These are phyloP conservation scores for Pyrenula massariospora DNA, from an alignment of 495 filamentous ascomycete genomes.

Conservation along the genomic window DNA sequence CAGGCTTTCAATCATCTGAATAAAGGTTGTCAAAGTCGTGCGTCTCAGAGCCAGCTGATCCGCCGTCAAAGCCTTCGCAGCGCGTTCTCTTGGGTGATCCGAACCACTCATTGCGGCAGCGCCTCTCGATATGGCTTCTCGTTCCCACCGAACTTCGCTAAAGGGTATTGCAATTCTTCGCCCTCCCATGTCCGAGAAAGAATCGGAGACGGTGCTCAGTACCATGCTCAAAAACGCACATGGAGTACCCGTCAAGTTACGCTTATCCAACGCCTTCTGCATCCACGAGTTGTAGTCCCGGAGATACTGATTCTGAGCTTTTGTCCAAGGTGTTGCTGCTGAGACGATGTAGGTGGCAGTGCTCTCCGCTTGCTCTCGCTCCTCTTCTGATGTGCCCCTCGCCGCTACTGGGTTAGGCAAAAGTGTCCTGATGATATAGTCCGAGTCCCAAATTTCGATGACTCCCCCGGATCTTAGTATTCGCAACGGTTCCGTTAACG, in stretches of 20 bases:
- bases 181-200: conserved; percentile 55
- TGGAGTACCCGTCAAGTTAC: conserved; percentile 60
- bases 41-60: conserved; percentile 65
- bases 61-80: conserved; percentile 43
- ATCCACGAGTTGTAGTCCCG: conserved; percentile 77
- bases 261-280: conserved; percentile 59
- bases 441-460: conserved; percentile 79
- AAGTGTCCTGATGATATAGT: conserved; percentile 65
- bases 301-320: conserved; percentile 70
- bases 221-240: conserved; percentile 69
- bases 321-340: conserved; percentile 67
- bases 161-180: conserved; percentile 77
- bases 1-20: conserved; percentile 77
- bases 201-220: conserved; percentile 68
- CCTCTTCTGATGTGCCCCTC: conserved; percentile 36
- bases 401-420: conserved; percentile 61
- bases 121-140: conserved; percentile 34
- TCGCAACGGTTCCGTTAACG: conserved; percentile 68
- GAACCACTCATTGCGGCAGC: background rate
- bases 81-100: conserved; percentile 4
- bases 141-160: conserved; percentile 80
- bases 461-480: conserved; percentile 68
- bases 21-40: conserved; percentile 69
- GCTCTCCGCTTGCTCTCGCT: conserved; percentile 47
- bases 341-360: conserved; percentile 75